Evolutionary conservation across 495 filamentous ascomycete genomes (phyloP).

Genomic region (Monascus purpureus): DNA sequence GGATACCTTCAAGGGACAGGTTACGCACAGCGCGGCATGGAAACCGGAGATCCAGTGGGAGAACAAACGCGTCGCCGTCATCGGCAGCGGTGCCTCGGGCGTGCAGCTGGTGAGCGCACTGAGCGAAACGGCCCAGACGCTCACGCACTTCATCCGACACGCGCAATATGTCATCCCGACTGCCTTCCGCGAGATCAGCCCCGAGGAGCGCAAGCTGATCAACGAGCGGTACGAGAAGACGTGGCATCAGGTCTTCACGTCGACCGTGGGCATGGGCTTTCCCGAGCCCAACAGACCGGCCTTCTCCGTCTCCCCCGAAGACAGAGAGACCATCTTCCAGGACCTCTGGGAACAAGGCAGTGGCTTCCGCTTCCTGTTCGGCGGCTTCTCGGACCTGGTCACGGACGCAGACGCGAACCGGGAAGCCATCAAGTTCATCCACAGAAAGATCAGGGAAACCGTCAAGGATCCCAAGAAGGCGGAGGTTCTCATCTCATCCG

Average conservation of each 20-base stretch:
- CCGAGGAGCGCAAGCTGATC: background rate
- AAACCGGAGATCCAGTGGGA: constrained; percentile 11
- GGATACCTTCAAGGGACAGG: constrained; percentile 6
- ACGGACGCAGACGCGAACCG: constrained; percentile 8
- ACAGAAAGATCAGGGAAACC: constrained; percentile 7
- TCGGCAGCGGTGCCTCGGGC: constrained; percentile 32
- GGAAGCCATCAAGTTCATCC: constrained; percentile 11
- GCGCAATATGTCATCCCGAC: constrained; percentile 31
- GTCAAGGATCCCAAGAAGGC: constrained; percentile 9
- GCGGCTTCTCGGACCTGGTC: constrained; percentile 10
- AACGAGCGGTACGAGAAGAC: background rate
- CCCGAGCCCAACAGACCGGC: constrained; percentile 1
- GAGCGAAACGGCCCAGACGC: constrained; percentile 8
- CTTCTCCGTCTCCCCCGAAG: constrained; percentile 2
- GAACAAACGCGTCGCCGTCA: constrained; percentile 30
- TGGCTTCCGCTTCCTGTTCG: constrained; percentile 13
- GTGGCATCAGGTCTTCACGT: background rate
- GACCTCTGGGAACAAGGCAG: constrained; percentile 9
- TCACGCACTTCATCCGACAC: constrained; percentile 25
- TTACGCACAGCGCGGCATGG: constrained; percentile 15
- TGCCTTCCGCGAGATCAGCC: constrained; percentile 10
- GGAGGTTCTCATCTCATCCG: constrained; percentile 5
- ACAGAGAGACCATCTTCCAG: constrained; percentile 9
- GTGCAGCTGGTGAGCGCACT: constrained; percentile 22
- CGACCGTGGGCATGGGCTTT: constrained; percentile 4